These are phyloP conservation scores for Alternaria arborescens DNA, from an alignment of 2,329 filamentous ascomycete species.

Conservation along the genomic window DNA sequence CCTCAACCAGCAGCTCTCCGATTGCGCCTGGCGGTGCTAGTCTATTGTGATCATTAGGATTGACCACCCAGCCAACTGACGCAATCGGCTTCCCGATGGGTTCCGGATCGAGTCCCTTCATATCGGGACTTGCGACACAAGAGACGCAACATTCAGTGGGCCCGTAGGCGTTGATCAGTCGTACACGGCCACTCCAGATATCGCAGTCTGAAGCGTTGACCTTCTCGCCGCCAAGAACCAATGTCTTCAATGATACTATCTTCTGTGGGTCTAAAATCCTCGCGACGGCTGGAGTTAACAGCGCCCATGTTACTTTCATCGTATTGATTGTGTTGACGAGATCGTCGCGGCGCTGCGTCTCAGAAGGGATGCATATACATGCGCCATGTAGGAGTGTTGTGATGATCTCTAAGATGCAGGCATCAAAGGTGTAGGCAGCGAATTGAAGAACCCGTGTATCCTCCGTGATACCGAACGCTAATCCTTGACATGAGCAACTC, in stretches of 20 bases:
- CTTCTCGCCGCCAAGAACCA: slow-evolving; percentile 53
- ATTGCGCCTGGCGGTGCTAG: slow-evolving; percentile 23
- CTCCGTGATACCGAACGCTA: background rate
- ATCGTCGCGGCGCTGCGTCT: slow-evolving; percentile 60
- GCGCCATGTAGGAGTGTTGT: slow-evolving; percentile 46
- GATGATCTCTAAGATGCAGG: background rate
- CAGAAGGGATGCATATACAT: slow-evolving; percentile 61
- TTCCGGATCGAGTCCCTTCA: background rate
- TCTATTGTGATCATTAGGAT: slow-evolving; percentile 11
- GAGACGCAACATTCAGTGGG: slow-evolving; percentile 9
- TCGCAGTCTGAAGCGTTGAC: background rate
- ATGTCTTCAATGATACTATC: slow-evolving; percentile 52
- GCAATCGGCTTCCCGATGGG: slow-evolving; percentile 57
- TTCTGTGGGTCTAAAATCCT: slow-evolving; percentile 52
- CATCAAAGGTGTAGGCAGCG: slow-evolving; percentile 49
- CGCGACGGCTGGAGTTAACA: slow-evolving; percentile 66
- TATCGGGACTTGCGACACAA: too few relatives aligned
- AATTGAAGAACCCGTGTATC: slow-evolving; percentile 2
- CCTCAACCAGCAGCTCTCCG: slow-evolving; percentile 65
- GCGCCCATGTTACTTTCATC: slow-evolving; percentile 25
- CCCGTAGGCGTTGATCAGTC: slow-evolving; percentile 6
- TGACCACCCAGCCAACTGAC: slow-evolving; percentile 56
- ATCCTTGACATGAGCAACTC: background rate
- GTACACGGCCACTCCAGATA: background rate
- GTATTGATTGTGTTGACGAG: slow-evolving; percentile 50